A percentile compares a stretch with the other conserved stretches of the same genome.
These are phyloP conservation scores for Fragaria ananassa DNA, from an alignment of 306 rosid species.

Conservation along the genomic window DNA sequence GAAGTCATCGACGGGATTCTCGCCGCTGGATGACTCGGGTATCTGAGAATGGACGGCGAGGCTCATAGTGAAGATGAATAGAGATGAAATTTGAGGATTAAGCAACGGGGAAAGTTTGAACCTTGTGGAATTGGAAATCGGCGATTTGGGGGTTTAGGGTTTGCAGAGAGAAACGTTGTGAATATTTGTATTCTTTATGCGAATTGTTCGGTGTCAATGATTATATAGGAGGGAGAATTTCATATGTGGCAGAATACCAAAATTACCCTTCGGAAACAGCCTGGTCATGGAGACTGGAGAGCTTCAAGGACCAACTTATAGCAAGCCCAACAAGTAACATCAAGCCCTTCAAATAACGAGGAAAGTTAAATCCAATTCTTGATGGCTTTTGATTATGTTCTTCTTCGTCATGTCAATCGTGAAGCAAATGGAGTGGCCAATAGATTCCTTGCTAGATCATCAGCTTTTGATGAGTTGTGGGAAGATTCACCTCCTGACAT, in stretches of 20 bases:
- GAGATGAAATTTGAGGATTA: background rate
- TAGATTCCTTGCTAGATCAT: too few species aligned
- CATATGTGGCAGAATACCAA: background rate
- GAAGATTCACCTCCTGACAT: too few species aligned
- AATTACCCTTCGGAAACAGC: background rate
- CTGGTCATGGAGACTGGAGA: background rate
- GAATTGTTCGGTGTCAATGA: background rate
- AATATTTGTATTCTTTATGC: background rate
- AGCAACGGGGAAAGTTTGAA: background rate
- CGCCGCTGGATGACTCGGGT: background rate
- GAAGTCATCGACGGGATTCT: constrained; percentile 1
- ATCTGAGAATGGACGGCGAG: constrained; percentile 2
- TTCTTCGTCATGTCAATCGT: too few species aligned
- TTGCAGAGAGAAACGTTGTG: background rate
- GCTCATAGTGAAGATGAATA: constrained; percentile 2
- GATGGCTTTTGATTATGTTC: too few species aligned
- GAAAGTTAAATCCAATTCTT: too few species aligned
- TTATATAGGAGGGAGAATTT: background rate
- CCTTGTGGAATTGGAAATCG: background rate
- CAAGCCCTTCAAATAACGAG: too few species aligned
- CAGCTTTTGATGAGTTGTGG: too few species aligned
- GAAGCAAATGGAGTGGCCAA: too few species aligned
- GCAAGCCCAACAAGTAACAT: background rate
- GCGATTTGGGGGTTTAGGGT: constrained; percentile 3
- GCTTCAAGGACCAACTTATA: background rate